phyloP scores from a whole-genome alignment of 1,284 basidiomycete species.

The Irpex rosettiformis region DNA sequence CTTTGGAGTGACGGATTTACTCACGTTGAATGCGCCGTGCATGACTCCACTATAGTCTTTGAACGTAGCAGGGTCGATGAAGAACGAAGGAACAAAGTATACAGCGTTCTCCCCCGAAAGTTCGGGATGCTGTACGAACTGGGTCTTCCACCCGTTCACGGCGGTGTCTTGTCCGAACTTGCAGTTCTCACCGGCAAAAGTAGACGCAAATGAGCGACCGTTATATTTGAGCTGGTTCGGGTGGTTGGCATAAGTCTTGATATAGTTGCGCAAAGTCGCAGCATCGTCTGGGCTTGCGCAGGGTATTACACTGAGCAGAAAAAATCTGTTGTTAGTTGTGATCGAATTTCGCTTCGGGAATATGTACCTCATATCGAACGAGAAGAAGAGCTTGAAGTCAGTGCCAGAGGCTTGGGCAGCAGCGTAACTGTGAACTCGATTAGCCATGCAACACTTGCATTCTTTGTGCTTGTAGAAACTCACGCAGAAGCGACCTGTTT shows the following conservation, averaged over 20 bases:
- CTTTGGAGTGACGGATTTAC: conserved; percentile 14
- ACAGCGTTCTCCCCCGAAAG: conserved; percentile 45
- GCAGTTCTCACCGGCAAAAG: conserved; percentile 78
- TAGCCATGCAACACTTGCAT: background rate
- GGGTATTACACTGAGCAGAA: conserved; percentile 44
- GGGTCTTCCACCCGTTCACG: conserved; percentile 51
- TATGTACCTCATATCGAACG: conserved; percentile 73
- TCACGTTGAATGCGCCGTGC: conserved; percentile 59
- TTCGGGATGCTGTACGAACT: conserved; percentile 51
- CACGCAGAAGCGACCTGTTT: conserved; percentile 64
- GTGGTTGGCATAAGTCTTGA: conserved; percentile 53
- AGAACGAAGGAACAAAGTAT: conserved; percentile 66
- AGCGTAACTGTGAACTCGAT: conserved; percentile 36
- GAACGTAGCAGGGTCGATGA: conserved; percentile 53
- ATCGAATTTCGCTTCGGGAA: background rate
- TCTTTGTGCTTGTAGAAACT: conserved; percentile 24
- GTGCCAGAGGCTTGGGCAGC: conserved; percentile 53
- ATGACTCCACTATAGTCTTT: conserved; percentile 44
- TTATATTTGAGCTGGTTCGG: conserved; percentile 63
- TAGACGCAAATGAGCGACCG: conserved; percentile 64
- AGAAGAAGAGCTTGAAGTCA: conserved; percentile 76
- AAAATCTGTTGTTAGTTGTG: background rate
- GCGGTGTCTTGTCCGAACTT: conserved; percentile 58
- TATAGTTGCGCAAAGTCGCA: conserved; percentile 53
- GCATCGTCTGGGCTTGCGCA: conserved; percentile 55